Conservation (phyloP, 2,329 filamentous ascomycete species). For the Sporothrix inflata region DNA sequence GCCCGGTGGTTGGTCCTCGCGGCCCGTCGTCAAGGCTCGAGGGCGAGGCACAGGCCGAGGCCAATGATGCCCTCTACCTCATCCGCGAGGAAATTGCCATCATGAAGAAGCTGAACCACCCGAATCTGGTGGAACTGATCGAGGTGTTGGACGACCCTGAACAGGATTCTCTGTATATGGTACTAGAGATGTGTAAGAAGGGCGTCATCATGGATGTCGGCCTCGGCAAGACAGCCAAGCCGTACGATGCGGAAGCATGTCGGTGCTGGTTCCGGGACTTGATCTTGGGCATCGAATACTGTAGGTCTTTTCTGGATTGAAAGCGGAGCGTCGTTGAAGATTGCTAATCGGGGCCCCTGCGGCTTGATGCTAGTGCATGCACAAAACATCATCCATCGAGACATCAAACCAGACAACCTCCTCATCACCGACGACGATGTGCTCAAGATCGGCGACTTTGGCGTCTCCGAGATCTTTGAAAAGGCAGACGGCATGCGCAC, state of each 20-base stretch:
- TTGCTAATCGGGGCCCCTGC: neutral
- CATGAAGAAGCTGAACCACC: conserved; percentile 98
- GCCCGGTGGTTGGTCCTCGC: conserved; percentile 32
- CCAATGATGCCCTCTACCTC: conserved; percentile 73
- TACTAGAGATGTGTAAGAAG: conserved; percentile 98
- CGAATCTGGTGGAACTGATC: conserved; percentile 88
- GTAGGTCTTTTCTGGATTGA: conserved; percentile 52
- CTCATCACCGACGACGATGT: conserved; percentile 87
- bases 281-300: conserved; percentile 91
- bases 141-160: conserved; percentile 95
- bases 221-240: conserved; percentile 77
- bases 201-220: conserved; percentile 96
- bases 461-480: conserved; percentile 98
- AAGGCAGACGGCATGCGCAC: conserved; percentile 84
- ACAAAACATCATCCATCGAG: conserved; percentile 91
- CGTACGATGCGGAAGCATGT: conserved; percentile 81
- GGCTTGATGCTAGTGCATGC: conserved; percentile 68
- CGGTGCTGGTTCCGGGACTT: conserved; percentile 93
- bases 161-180: conserved; percentile 97
- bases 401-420: conserved; percentile 98
- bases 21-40: conserved; percentile 33
- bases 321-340: neutral
- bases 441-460: conserved; percentile 97
- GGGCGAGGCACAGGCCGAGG: conserved; percentile 60
- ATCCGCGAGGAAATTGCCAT: conserved; percentile 97